Evolutionary conservation across 2,329 filamentous ascomycete species (phyloP).

Genomic region (Arthroderma sp.): DNA sequence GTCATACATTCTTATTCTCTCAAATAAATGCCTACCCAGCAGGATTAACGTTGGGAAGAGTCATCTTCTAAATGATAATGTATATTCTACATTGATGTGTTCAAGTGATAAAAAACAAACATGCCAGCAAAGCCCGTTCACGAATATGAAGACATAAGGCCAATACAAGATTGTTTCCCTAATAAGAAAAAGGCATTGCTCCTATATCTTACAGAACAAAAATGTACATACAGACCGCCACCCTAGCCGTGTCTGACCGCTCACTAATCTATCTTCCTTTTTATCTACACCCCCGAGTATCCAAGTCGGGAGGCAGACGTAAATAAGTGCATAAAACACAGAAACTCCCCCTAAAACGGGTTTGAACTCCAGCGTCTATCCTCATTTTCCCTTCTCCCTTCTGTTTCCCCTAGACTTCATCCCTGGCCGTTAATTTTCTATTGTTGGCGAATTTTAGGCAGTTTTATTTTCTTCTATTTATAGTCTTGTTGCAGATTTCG

Average conservation of each 20-base stretch:
- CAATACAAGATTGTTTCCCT: neutral
- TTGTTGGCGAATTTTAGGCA: neutral
- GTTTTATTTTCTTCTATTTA: constrained; percentile 68
- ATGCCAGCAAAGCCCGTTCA: neutral
- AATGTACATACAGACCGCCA: neutral
- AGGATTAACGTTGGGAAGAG: too few species aligned
- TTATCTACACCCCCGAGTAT: neutral
- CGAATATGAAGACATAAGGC: too few species aligned
- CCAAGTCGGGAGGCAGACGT: neutral
- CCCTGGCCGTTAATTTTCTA: neutral
- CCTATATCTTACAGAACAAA: constrained; percentile 3
- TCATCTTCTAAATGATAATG: too few species aligned
- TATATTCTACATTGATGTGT: neutral
- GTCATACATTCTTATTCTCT: too few species aligned
- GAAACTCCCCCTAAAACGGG: neutral
- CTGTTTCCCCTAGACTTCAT: neutral
- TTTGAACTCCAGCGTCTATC: neutral
- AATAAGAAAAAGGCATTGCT: neutral
- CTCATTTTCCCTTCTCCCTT: neutral
- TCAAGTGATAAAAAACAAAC: neutral
- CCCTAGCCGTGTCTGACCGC: neutral
- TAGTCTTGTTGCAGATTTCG: constrained; percentile 87
- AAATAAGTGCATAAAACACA: neutral
- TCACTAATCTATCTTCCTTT: neutral
- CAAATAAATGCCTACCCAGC: too few species aligned